Base-by-base conservation (phyloP, 306 rosid species). In the Acacia melanoxylon region DNA sequence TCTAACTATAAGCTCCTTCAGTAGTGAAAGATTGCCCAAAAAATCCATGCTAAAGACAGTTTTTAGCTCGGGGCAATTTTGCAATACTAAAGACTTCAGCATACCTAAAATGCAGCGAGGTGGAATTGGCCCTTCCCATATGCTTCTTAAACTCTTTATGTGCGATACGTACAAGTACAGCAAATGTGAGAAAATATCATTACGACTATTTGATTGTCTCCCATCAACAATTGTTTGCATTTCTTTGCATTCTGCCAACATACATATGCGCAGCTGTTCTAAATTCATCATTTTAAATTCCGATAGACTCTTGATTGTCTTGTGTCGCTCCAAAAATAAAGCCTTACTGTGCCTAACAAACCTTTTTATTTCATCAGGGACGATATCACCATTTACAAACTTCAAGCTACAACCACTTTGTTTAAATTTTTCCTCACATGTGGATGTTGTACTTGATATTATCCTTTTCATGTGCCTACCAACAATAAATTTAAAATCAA, bases 281-380 rank as follows among this genome's bases (percentile, higher is more conserved):
- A 31, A 31, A 31, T 31, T 31, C 35, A 31, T 31, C 35, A 31
- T 31, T 31, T 31, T 2, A 31, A 31, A 31, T 0, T 31, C 4
- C 4, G 35, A 31, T 31, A 3, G 35, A 31, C 35, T 31, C 35
- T 31, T 31, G 35, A 31, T 31, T 31, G 35, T 31, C 35, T 31
- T 31, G 35, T 31, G 35, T 6, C 61, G 31, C 35, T 81, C 80
- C 61, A 81, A 20, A 40, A 65, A 81, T 49, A 74, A 25, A 16
- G 80, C 29, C 0, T 33, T 3, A 1, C 19, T 37, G 1, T 1
- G 24, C 61, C 14, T 1, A 22, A 72, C 62, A 27, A 72, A 11
- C 20, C 7, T 22, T 5, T 12, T 20, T n/a, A 72, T 20, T 0
- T 80, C 65, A 2, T 10, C 2, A 2, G 63, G 58, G 3, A 80